These are phyloP conservation scores for Crithidia thermophila DNA, from an alignment of 208 protist genomes.

Conservation along the genomic window DNA sequence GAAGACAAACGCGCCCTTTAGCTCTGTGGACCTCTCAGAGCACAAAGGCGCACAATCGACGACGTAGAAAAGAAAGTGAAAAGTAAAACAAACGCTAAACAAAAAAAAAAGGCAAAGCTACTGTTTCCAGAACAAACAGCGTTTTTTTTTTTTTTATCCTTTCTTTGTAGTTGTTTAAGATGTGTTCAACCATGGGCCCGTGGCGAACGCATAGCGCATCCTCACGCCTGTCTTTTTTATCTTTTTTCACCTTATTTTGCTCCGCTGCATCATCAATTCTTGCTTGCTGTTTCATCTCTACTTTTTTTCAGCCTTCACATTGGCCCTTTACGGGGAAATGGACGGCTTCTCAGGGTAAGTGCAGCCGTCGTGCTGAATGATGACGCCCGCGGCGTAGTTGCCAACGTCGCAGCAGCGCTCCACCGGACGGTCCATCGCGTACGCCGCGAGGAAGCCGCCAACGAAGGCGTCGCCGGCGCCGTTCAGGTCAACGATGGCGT, in stretches of 20 bases:
- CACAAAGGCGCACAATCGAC: too few relatives aligned
- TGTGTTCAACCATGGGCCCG: too few relatives aligned
- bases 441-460: slow-evolving; percentile 96
- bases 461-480: slow-evolving; percentile 98
- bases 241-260: too few relatives aligned
- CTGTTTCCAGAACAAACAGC: too few relatives aligned
- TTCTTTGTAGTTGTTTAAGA: too few relatives aligned
- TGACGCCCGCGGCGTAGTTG: slow-evolving; percentile 86
- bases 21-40: too few relatives aligned
- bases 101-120: neutral
- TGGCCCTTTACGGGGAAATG: slow-evolving; percentile 40
- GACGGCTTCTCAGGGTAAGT: slow-evolving; percentile 88
- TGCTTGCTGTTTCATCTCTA: too few relatives aligned
- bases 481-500: slow-evolving; percentile 98
- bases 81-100: neutral
- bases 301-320: neutral
- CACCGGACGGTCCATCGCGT: slow-evolving; percentile 60
- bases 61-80: slow-evolving; percentile 5
- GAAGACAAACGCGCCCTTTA: too few relatives aligned
- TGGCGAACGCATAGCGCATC: too few relatives aligned
- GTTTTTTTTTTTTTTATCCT: too few relatives aligned
- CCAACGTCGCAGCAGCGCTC: slow-evolving; percentile 89
- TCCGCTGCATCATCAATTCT: too few relatives aligned
- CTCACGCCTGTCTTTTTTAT: too few relatives aligned
- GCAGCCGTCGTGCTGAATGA: slow-evolving; percentile 95